These are phyloP conservation scores for Sporothrix brunneoviolacea DNA, from an alignment of 2,329 filamentous ascomycete species.

Conservation along the genomic window DNA sequence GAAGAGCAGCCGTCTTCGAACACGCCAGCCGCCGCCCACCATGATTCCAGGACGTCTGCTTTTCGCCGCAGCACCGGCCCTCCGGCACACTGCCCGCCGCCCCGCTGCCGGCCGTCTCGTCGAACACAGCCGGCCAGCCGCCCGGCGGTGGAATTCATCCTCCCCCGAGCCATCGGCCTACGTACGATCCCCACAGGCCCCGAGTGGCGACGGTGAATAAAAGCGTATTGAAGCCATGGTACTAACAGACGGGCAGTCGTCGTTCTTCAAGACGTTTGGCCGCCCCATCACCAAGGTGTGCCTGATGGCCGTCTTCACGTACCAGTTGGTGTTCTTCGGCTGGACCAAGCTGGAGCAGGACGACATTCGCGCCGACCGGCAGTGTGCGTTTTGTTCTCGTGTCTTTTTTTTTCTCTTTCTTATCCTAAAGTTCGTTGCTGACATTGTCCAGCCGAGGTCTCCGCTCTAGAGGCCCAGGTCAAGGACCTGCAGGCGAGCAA, in stretches of 20 bases:
- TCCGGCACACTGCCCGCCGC: constrained; percentile 5
- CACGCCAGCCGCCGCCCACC: not conserved
- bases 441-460: constrained; percentile 23
- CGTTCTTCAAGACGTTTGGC: constrained; percentile 69
- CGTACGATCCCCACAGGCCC: constrained; percentile 9
- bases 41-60: constrained; percentile 1
- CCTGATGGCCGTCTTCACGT: constrained; percentile 68
- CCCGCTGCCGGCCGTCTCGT: not conserved
- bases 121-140: not conserved
- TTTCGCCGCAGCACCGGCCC: not conserved
- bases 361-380: constrained; percentile 55
- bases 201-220: no score
- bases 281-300: constrained; percentile 68
- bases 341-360: constrained; percentile 71
- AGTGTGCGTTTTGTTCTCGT: constrained; percentile 36
- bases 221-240: not conserved
- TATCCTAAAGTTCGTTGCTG: not conserved
- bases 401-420: not conserved
- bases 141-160: constrained; percentile 12
- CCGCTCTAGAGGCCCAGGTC: constrained; percentile 33
- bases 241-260: constrained; percentile 2
- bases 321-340: constrained; percentile 67
- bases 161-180: constrained; percentile 13
- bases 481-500: constrained; percentile 25
- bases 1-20: no score